Conservation (phyloP, 768 basidiomycete species). For the Agaricus subrufescens region DNA sequence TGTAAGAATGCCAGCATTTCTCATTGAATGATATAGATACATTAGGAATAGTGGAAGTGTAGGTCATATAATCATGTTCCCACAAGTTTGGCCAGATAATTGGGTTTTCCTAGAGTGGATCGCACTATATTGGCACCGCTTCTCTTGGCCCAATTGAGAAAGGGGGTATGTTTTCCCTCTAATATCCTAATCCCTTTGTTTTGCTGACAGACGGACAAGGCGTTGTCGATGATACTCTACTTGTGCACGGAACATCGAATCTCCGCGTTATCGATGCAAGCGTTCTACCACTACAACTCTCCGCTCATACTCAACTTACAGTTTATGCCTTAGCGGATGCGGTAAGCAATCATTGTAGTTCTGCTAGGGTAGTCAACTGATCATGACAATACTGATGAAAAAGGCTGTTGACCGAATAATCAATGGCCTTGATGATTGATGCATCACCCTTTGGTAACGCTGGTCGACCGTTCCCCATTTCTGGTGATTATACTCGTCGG, state of each 20-base stretch:
- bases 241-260: constrained; percentile 53
- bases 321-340: constrained; percentile 52
- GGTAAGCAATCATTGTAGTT: constrained; percentile 13
- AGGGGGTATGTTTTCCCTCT: constrained; percentile 10
- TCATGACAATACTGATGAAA: too few species aligned
- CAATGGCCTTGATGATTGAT: too few species aligned
- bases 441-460: too few species aligned
- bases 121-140: constrained; percentile 10
- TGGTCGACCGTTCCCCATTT: not conserved
- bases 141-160: constrained; percentile 5
- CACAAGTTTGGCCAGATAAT: too few species aligned
- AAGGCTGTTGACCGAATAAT: too few species aligned
- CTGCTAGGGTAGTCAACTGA: not conserved
- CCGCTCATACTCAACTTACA: constrained; percentile 43
- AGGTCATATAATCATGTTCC: too few species aligned
- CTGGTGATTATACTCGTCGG: not conserved
- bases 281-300: constrained; percentile 46
- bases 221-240: constrained; percentile 41
- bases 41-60: not conserved
- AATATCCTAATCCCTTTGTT: too few species aligned
- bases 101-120: not conserved
- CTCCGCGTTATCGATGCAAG: constrained; percentile 52
- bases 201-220: constrained; percentile 22
- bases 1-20: not conserved
- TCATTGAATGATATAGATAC: not conserved